These are phyloP conservation scores for Ichthyophthirius multifiliis DNA, from an alignment of 169 alveolate species.

Conservation along the genomic window DNA sequence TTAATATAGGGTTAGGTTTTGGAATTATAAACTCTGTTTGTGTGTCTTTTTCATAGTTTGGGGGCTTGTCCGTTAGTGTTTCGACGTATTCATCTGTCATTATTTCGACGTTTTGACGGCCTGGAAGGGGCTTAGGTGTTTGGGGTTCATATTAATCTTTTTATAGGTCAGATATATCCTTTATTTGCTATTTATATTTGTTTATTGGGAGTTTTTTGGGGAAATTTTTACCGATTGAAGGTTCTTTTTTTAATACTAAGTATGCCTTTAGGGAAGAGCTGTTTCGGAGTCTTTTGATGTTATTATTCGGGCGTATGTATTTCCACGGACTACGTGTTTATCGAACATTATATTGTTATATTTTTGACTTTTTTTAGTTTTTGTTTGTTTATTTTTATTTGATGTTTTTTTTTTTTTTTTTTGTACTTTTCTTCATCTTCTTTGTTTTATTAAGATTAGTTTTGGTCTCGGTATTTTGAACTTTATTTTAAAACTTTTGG, in stretches of 20 bases:
- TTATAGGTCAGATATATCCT: background rate
- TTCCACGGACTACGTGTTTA: conserved; percentile 78
- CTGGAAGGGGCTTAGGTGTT: conserved; percentile 81
- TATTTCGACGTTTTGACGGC: conserved; percentile 71
- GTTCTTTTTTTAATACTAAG: background rate
- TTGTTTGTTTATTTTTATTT: background rate
- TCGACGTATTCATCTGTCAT: conserved; percentile 83
- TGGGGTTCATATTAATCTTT: background rate
- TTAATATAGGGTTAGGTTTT: conserved; percentile 83
- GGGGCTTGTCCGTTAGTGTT: conserved; percentile 84
- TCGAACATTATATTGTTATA: conserved; percentile 76
- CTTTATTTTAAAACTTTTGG: conserved; percentile 56
- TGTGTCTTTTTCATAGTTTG: conserved; percentile 74
- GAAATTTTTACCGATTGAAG: no score
- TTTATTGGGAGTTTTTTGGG: no score
- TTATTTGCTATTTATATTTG: no score
- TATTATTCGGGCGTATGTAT: conserved; percentile 64
- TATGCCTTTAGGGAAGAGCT: no score
- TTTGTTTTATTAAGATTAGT: no score
- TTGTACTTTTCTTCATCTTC: no score
- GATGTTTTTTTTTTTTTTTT: background rate
- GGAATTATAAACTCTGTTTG: conserved; percentile 88
- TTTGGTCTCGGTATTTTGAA: conserved; percentile 58
- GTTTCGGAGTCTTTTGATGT: conserved; percentile 6
- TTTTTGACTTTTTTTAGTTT: conserved; percentile 24